These are phyloP conservation scores for Viscum album DNA, from an alignment of 177 flowering plant genomes.

Conservation along the genomic window DNA sequence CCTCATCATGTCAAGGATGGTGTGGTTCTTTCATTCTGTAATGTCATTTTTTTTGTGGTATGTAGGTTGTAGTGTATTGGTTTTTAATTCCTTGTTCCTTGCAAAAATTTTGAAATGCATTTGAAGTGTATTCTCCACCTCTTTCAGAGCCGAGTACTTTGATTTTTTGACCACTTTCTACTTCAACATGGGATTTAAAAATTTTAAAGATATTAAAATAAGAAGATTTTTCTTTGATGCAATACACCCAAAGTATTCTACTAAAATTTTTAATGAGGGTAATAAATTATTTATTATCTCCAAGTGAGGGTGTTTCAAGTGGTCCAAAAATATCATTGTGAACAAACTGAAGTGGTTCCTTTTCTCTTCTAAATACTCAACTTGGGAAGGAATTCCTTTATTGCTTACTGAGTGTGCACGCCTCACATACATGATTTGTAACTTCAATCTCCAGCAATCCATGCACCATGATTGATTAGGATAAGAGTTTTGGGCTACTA, in stretches of 20 bases:
- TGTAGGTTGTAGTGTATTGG: background rate
- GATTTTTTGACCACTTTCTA: background rate
- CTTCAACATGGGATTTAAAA: background rate
- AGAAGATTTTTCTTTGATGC: background rate
- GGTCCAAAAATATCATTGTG: background rate
- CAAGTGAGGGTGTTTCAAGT: background rate
- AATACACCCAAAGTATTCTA: background rate
- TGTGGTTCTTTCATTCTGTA: no score
- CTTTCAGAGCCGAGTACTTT: background rate
- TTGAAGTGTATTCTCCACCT: background rate
- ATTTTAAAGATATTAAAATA: background rate
- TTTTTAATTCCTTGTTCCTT: background rate
- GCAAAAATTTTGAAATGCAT: background rate
- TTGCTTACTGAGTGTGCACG: background rate
- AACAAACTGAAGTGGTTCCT: background rate
- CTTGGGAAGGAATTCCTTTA: background rate
- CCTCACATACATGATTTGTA: background rate
- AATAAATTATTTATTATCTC: background rate
- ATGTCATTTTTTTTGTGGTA: no score
- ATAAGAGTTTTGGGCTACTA: background rate
- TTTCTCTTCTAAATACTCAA: background rate
- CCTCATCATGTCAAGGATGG: no score
- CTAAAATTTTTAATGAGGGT: background rate
- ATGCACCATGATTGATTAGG: background rate
- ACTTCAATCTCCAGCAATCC: background rate